Conservation (phyloP, 441 rosid species). For the Pelargonium cotyledonis region DNA sequence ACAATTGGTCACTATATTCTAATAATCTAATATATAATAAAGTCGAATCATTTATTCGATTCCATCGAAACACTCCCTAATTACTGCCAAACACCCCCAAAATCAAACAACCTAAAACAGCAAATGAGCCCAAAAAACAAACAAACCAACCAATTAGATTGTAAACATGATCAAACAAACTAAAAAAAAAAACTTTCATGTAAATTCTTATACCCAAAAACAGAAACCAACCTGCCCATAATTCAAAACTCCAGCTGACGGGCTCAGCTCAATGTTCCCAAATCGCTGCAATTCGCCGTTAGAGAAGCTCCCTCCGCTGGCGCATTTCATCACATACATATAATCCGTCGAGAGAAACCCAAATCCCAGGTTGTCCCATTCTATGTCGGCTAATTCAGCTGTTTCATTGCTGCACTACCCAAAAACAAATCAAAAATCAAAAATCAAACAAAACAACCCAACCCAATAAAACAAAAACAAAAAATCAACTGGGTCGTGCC, state of each 20-base stretch:
- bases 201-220: not conserved
- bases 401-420: slow-evolving; percentile 29
- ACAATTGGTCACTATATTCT: too few relatives aligned
- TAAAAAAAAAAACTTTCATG: not conserved
- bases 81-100: not conserved
- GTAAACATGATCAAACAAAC: not conserved
- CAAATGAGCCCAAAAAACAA: not conserved
- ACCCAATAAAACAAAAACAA: not conserved
- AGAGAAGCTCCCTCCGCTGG: slow-evolving; percentile 45
- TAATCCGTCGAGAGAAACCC: slow-evolving; percentile 66
- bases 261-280: slow-evolving; percentile 83
- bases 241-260: slow-evolving; percentile 81
- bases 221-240: slow-evolving; percentile 70
- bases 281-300: slow-evolving; percentile 63
- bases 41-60: too few relatives aligned
- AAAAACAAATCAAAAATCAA: slow-evolving; percentile 12
- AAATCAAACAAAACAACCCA: not conserved
- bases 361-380: slow-evolving; percentile 85
- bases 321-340: slow-evolving; percentile 71
- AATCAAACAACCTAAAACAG: not conserved
- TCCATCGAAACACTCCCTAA: not conserved
- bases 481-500: not conserved
- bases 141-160: not conserved
- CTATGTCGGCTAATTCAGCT: slow-evolving; percentile 52
- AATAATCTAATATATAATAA: too few relatives aligned